Evolutionary conservation across 495 filamentous ascomycete genomes (phyloP).

Genomic region (Penicillium pulvis): DNA sequence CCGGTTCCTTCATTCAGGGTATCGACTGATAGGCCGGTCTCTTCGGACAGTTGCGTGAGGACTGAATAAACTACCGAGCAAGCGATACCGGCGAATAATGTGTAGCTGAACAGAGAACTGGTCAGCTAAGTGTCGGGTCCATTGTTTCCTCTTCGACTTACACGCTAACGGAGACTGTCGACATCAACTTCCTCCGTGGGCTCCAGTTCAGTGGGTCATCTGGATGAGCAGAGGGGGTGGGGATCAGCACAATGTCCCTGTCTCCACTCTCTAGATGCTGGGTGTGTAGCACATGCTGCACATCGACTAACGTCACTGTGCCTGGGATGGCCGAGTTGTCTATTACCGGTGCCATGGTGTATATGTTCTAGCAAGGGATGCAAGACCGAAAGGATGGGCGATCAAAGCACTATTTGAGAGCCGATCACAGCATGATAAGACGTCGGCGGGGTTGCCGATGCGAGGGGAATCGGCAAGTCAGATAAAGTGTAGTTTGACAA

Average conservation of each 20-base stretch:
- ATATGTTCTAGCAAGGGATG: neutral
- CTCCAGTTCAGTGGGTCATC: constrained; percentile 68
- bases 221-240: constrained; percentile 57
- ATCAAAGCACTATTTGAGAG: neutral
- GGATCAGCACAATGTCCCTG: constrained; percentile 60
- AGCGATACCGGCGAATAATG: constrained; percentile 61
- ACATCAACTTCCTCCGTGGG: constrained; percentile 54
- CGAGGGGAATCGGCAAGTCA: neutral
- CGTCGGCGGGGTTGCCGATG: neutral
- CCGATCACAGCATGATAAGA: neutral
- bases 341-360: constrained; percentile 33
- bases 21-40: constrained; percentile 53
- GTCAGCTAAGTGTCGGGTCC: neutral
- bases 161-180: constrained; percentile 50
- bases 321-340: constrained; percentile 53
- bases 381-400: neutral
- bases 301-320: constrained; percentile 56
- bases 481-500: neutral
- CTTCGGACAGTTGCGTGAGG: constrained; percentile 57
- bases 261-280: constrained; percentile 41
- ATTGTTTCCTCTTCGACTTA: constrained; percentile 20
- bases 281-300: constrained; percentile 49
- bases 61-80: constrained; percentile 64
- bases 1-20: constrained; percentile 64
- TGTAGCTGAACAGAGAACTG: constrained; percentile 46